These are phyloP conservation scores for Stachybotrys chlorohalonatus DNA, from an alignment of 2,329 filamentous ascomycete genomes.

Conservation along the genomic window DNA sequence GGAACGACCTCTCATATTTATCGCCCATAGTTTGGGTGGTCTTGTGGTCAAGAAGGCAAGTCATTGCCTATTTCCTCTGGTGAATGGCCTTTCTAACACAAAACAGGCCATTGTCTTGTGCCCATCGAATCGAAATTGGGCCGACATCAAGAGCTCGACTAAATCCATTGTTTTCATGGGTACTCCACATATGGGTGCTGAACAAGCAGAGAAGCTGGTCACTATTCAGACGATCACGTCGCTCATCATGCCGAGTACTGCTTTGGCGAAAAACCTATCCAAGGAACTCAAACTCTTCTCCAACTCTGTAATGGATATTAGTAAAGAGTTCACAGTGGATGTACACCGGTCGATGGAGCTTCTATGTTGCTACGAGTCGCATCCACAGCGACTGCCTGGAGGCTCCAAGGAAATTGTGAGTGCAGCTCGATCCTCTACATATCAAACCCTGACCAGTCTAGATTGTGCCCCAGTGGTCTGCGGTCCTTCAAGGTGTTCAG, in stretches of 20 bases:
- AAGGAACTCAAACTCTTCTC: slow-evolving; percentile 11
- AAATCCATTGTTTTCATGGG: slow-evolving; percentile 12
- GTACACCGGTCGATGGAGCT: slow-evolving; percentile 11
- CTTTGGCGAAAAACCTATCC: slow-evolving; percentile 5
- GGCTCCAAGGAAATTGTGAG: slow-evolving; percentile 10
- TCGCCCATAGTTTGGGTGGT: slow-evolving; percentile 10
- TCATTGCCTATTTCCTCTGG: slow-evolving; percentile 6
- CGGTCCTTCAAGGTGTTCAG: slow-evolving; percentile 10
- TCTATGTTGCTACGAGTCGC: slow-evolving; percentile 11
- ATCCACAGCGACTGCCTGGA: slow-evolving; percentile 7
- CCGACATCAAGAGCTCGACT: slow-evolving; percentile 8
- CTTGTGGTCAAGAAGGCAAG: slow-evolving; percentile 10
- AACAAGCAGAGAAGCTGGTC: slow-evolving; percentile 9
- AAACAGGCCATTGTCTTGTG: background rate
- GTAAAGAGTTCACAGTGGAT: slow-evolving; percentile 12
- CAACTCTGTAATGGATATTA: slow-evolving; percentile 10
- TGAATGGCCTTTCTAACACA: background rate
- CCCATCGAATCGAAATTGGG: slow-evolving; percentile 3
- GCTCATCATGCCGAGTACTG: slow-evolving; percentile 7
- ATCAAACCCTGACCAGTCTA: background rate
- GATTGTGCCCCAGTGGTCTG: slow-evolving; percentile 12
- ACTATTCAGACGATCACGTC: slow-evolving; percentile 10
- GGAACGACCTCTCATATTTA: slow-evolving; percentile 9
- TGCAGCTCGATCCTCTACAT: background rate
- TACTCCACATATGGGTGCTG: slow-evolving; percentile 12